A percentile compares a stretch with the other conserved stretches of the same genome.
These are phyloP conservation scores for Blepharisma stoltei DNA, from an alignment of 73 alveolate species.

Conservation along the genomic window DNA sequence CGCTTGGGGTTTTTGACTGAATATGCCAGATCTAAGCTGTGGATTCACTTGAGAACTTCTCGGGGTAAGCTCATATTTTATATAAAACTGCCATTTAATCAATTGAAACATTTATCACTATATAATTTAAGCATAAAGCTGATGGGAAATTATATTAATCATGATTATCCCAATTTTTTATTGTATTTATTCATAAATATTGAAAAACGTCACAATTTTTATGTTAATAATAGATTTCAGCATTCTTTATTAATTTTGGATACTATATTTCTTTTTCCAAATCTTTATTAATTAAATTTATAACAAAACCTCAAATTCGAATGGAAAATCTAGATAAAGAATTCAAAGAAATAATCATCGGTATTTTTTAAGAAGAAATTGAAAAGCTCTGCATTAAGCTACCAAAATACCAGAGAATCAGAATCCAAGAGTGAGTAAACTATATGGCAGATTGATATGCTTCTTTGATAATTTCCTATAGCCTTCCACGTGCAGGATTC, in stretches of 20 bases:
- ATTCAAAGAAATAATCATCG: background rate
- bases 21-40: conserved; percentile 80
- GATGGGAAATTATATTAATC: too few species aligned
- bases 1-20: conserved; percentile 80
- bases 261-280: background rate
- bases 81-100: background rate
- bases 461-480: too few species aligned
- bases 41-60: conserved; percentile 90
- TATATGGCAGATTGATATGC: too few species aligned
- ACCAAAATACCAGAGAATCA: background rate
- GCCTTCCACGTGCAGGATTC: too few species aligned
- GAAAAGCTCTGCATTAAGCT: background rate
- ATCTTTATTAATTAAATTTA: background rate
- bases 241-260: too few species aligned
- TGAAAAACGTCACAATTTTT: too few species aligned
- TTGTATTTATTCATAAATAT: too few species aligned
- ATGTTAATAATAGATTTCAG: too few species aligned
- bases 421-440: background rate
- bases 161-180: too few species aligned
- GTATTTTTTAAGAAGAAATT: background rate
- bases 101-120: background rate
- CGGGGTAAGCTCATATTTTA: conserved; percentile 53
- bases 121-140: background rate
- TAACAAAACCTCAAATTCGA: background rate
- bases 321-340: background rate